A percentile compares a stretch with the other conserved stretches of the same genome.
Conservation (phyloP, 2,329 filamentous ascomycete genomes). For the Cladophialophora yegresii region DNA sequence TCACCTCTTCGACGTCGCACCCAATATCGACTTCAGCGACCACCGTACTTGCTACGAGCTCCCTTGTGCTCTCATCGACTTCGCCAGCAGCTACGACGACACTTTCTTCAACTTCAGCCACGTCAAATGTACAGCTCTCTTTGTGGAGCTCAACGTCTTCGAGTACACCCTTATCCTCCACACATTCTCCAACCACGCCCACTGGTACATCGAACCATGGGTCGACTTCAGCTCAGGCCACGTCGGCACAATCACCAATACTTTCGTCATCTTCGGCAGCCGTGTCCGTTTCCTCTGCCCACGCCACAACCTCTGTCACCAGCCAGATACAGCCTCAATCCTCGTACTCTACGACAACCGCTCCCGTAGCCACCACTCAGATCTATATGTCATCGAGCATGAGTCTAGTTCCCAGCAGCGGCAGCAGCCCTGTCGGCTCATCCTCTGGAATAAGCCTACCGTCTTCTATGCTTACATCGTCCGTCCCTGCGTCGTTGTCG, state of each 20-base stretch:
- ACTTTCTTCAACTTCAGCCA: not conserved
- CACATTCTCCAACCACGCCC: not conserved
- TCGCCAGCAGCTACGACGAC: not conserved
- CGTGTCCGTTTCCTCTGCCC: not conserved
- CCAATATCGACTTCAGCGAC: not conserved
- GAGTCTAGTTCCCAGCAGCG: not conserved
- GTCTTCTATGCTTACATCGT: not conserved
- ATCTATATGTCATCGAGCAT: not conserved
- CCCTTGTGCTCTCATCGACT: not conserved
- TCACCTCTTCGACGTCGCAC: not conserved
- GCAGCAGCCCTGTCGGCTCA: not conserved
- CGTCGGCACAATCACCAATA: not conserved
- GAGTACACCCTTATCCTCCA: not conserved
- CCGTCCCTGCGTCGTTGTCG: not conserved
- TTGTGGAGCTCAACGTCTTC: not conserved
- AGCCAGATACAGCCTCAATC: not conserved
- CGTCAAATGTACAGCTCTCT: not conserved
- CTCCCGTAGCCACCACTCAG: not conserved
- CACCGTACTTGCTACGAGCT: not conserved
- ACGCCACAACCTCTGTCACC: not conserved
- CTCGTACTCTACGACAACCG: not conserved
- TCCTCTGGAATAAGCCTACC: not conserved
- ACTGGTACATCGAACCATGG: not conserved
- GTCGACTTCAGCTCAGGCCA: not conserved
- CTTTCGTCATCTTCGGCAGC: not conserved